Conservation (phyloP, 2,329 filamentous ascomycete genomes). For the Phialocephala sp. region DNA sequence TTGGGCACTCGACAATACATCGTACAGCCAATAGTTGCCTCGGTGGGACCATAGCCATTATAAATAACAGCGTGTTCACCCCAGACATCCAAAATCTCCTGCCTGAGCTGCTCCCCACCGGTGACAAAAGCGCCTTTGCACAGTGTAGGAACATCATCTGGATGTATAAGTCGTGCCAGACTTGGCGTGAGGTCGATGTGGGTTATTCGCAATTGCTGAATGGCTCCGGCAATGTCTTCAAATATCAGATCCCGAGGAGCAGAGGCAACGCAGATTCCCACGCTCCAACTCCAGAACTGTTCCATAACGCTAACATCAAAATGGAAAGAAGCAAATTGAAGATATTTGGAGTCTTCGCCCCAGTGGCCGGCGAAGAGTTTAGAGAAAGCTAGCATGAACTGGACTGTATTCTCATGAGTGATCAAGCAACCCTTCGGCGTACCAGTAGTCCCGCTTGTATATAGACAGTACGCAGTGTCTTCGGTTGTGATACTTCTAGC, state of each 20-base stretch:
- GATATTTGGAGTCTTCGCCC: slow-evolving; percentile 75
- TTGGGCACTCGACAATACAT: slow-evolving; percentile 82
- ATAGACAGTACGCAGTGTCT: slow-evolving; percentile 44
- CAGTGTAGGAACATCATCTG: slow-evolving; percentile 79
- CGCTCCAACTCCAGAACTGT: slow-evolving; percentile 95
- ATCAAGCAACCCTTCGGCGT: slow-evolving; percentile 68
- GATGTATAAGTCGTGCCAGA: slow-evolving; percentile 77
- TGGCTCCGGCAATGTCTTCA: slow-evolving; percentile 77
- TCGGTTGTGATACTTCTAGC: slow-evolving; percentile 32
- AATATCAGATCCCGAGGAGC: slow-evolving; percentile 85
- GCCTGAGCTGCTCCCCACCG: slow-evolving; percentile 84
- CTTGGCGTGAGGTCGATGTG: slow-evolving; percentile 93
- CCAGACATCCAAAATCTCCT: slow-evolving; percentile 89
- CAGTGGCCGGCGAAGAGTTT: slow-evolving; percentile 78
- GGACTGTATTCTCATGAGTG: slow-evolving; percentile 86
- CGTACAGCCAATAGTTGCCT: slow-evolving; percentile 90
- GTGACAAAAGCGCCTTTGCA: slow-evolving; percentile 90
- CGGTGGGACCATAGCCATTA: slow-evolving; percentile 91
- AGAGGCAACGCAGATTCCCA: slow-evolving; percentile 82
- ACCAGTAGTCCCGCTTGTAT: slow-evolving; percentile 47
- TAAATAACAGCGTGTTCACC: slow-evolving; percentile 81
- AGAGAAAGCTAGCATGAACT: slow-evolving; percentile 88
- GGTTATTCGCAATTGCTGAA: slow-evolving; percentile 76
- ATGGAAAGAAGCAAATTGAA: slow-evolving; percentile 93
- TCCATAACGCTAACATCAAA: slow-evolving; percentile 94